Conservation (phyloP, 306 rosid genomes). For the Abrus pulchellus region DNA sequence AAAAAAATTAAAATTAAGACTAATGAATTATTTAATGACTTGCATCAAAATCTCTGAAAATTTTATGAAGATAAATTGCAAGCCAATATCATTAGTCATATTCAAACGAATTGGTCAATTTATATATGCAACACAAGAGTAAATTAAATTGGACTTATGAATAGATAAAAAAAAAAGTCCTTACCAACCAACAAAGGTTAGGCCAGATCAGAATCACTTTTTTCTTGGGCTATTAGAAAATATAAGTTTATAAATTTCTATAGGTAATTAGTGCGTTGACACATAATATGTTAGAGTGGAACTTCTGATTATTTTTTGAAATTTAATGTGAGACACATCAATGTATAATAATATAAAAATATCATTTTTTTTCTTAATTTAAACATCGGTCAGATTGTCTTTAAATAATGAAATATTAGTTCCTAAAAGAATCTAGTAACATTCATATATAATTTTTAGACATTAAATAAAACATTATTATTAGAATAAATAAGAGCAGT, state of each 20-base stretch:
- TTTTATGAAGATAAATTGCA: neutral
- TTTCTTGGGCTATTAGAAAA: neutral
- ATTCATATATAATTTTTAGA: no score
- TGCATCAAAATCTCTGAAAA: constrained; percentile 13
- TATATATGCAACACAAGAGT: neutral
- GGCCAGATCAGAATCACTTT: neutral
- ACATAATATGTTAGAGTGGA: neutral
- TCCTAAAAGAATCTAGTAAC: no score
- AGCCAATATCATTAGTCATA: neutral
- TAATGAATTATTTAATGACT: neutral
- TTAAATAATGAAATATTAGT: no score
- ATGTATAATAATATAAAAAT: no score
- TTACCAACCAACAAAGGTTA: neutral
- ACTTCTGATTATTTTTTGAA: no score
- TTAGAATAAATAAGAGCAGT: no score
- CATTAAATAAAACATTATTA: no score
- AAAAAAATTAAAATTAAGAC: neutral
- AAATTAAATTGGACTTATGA: neutral
- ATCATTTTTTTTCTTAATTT: no score
- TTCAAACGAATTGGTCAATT: neutral
- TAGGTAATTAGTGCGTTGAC: no score
- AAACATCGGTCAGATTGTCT: no score
- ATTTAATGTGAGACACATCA: neutral
- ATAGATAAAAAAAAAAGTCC: neutral
- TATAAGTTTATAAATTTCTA: neutral